A percentile compares a stretch with the other conserved stretches of the same genome.
Evolutionary conservation across 2,329 filamentous ascomycete genomes (phyloP).

Genomic region (Ophiostoma tasmaniense): DNA sequence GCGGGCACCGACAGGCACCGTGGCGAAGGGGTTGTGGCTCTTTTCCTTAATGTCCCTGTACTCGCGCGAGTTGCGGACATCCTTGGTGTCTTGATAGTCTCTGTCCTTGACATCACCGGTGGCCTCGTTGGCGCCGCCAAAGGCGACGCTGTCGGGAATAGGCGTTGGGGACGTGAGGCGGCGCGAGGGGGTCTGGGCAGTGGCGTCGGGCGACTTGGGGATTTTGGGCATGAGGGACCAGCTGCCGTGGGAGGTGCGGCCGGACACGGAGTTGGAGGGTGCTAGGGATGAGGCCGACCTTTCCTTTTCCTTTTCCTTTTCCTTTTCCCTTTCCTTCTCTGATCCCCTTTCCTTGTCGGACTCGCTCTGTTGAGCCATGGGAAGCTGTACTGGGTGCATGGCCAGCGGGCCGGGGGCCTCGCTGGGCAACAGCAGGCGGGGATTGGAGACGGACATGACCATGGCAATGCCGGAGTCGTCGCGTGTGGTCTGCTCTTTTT

Average conservation of each 20-base stretch:
- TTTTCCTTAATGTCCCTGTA: not conserved
- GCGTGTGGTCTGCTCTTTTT: not conserved
- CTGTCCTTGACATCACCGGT: not conserved
- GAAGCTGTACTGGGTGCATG: conserved; percentile 10
- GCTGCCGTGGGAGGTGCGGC: conserved; percentile 8
- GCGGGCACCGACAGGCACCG: not conserved
- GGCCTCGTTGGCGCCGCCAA: not conserved
- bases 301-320: not conserved
- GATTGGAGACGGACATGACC: not conserved
- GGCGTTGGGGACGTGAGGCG: not conserved
- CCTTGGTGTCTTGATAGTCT: not conserved
- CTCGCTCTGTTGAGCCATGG: not conserved
- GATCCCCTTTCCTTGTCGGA: not conserved
- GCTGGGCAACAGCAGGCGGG: not conserved
- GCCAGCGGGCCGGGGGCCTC: conserved; percentile 5
- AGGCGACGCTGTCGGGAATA: not conserved
- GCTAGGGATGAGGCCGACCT: not conserved
- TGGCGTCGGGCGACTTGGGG: conserved; percentile 5
- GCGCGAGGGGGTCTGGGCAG: not conserved
- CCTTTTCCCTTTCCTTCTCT: not conserved
- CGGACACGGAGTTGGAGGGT: not conserved
- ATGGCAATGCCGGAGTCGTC: conserved; percentile 13
- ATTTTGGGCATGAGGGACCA: conserved; percentile 16
- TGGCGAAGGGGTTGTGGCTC: not conserved
- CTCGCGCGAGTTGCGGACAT: not conserved